Percentiles rank a stretch among this genome's conserved stretches.
Conservation (phyloP, 352 stramenopile genomes). For the Phytopythium vexans region DNA sequence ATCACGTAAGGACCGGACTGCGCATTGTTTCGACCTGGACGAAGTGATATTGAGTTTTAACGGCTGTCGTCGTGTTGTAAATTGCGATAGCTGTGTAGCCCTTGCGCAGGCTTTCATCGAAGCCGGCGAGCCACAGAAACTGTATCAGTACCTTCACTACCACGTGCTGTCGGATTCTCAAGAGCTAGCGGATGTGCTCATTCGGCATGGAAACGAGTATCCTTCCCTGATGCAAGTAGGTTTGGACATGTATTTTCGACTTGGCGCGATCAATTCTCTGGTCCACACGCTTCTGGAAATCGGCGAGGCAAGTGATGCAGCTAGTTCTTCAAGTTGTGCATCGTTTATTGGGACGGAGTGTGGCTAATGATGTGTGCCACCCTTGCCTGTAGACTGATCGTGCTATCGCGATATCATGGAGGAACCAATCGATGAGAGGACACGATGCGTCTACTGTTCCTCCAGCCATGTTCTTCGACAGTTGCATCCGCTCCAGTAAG, state of each 20-base stretch:
- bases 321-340: neutral
- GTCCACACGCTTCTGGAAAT: constrained; percentile 45
- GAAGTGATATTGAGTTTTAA: neutral
- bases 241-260: constrained; percentile 64
- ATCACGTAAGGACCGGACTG: constrained; percentile 40
- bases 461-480: constrained; percentile 44
- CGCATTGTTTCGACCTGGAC: neutral
- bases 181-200: constrained; percentile 52
- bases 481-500: constrained; percentile 28
- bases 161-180: constrained; percentile 53
- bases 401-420: constrained; percentile 46
- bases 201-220: constrained; percentile 20
- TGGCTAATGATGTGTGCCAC: constrained; percentile 1
- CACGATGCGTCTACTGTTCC: constrained; percentile 39
- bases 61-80: no score
- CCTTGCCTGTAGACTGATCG: constrained; percentile 26
- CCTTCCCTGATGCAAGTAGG: constrained; percentile 48
- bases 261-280: constrained; percentile 40
- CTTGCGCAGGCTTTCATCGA: constrained; percentile 52
- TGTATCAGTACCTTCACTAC: constrained; percentile 70
- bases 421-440: constrained; percentile 30
- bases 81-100: constrained; percentile 39
- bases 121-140: constrained; percentile 33
- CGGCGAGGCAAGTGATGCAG: constrained; percentile 31
- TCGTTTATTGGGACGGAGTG: neutral